These are phyloP conservation scores for Echium plantagineum DNA, from an alignment of 257 asterid genomes.

Conservation along the genomic window DNA sequence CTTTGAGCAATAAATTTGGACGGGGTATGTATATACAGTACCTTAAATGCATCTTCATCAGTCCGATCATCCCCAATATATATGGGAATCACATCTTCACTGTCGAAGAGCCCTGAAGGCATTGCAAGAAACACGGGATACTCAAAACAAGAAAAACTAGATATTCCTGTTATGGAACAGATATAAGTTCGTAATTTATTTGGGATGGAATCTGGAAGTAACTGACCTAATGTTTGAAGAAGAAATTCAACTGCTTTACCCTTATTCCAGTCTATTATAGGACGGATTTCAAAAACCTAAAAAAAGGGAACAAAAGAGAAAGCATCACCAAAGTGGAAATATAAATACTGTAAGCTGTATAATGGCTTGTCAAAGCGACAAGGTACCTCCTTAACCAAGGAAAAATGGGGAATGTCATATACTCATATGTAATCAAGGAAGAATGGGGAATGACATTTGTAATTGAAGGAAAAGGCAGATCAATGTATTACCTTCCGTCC, in stretches of 20 bases:
- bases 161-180: not conserved
- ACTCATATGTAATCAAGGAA: no score
- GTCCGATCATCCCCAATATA: conserved; percentile 67
- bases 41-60: conserved; percentile 80
- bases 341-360: no score
- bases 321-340: not conserved
- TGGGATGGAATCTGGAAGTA: not conserved
- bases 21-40: not conserved
- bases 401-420: no score
- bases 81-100: conserved; percentile 45
- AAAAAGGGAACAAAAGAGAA: not conserved
- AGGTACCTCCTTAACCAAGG: not conserved
- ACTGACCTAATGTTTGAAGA: conserved; percentile 49
- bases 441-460: not conserved
- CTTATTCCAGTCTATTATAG: conserved; percentile 64
- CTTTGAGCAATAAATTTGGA: not conserved
- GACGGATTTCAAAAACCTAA: conserved; percentile 74
- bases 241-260: conserved; percentile 71
- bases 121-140: not conserved
- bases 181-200: no score
- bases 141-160: not conserved
- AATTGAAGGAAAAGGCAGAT: not conserved
- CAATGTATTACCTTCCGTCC: conserved; percentile 46
- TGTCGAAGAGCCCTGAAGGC: conserved; percentile 34
- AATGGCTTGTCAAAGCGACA: no score